Conservation (phyloP, 805 yeast species). For the Wickerhamomyces queroliae region DNA sequence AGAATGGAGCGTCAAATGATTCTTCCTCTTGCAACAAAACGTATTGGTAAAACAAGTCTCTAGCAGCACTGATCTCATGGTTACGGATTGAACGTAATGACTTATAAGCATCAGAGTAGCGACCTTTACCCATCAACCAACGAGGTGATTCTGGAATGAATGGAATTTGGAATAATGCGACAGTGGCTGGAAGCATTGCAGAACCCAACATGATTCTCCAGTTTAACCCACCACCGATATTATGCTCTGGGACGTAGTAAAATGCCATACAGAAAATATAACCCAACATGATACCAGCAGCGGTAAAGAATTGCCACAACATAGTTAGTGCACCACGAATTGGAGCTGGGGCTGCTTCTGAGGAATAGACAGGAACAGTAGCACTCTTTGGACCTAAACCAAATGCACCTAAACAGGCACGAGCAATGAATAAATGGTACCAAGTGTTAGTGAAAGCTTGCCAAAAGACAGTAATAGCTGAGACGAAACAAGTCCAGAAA, state of each 20-base stretch:
- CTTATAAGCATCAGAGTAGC: constrained; percentile 52
- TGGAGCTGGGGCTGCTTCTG: constrained; percentile 57
- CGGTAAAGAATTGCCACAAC: constrained; percentile 75
- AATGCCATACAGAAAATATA: constrained; percentile 61
- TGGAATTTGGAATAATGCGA: constrained; percentile 54
- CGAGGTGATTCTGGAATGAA: constrained; percentile 73
- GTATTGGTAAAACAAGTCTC: constrained; percentile 66
- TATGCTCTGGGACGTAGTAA: constrained; percentile 39
- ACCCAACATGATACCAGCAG: constrained; percentile 71
- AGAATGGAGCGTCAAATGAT: constrained; percentile 40
- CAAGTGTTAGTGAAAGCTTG: constrained; percentile 55
- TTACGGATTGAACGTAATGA: constrained; percentile 45
- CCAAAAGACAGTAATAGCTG: constrained; percentile 63
- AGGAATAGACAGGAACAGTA: constrained; percentile 68
- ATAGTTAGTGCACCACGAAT: constrained; percentile 64
- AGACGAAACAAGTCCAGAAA: constrained; percentile 54
- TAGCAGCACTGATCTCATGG: constrained; percentile 54
- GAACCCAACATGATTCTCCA: constrained; percentile 72
- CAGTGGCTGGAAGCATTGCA: constrained; percentile 61
- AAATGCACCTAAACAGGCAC: constrained; percentile 54
- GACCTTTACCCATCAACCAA: constrained; percentile 70
- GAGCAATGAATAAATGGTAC: constrained; percentile 63
- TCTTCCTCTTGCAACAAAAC: constrained; percentile 60
- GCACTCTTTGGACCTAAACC: constrained; percentile 73
- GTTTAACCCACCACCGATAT: constrained; percentile 37